A percentile compares a stretch with the other conserved stretches of the same genome.
Conservation (phyloP, 768 basidiomycete species). For the Podaxis sp. region DNA sequence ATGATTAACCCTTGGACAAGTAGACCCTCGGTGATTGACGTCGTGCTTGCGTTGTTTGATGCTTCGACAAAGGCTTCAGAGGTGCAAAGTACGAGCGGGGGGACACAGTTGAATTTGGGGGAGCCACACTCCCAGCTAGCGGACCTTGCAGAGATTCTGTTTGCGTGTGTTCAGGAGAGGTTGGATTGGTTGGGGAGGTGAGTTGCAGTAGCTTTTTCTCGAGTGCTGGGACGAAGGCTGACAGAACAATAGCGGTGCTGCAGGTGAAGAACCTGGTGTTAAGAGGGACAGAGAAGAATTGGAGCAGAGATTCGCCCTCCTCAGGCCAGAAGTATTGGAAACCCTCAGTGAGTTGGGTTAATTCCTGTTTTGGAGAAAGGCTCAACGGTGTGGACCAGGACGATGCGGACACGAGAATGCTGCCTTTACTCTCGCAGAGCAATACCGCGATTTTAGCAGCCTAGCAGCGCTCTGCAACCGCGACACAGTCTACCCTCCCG, state of each 20-base stretch:
- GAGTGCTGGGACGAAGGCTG: neutral
- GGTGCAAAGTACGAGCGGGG: conserved; percentile 26
- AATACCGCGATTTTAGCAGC: conserved; percentile 81
- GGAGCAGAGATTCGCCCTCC: conserved; percentile 62
- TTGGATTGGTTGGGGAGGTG: conserved; percentile 69
- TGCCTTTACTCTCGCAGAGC: conserved; percentile 83
- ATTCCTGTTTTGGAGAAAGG: neutral
- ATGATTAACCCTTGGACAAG: conserved; percentile 87
- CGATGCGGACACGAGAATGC: conserved; percentile 60
- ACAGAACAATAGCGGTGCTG: conserved; percentile 30
- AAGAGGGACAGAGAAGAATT: conserved; percentile 61
- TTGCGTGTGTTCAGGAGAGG: conserved; percentile 67
- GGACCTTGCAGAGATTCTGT: conserved; percentile 60
- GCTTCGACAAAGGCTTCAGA: conserved; percentile 53
- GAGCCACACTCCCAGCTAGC: conserved; percentile 59
- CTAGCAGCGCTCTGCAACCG: conserved; percentile 84
- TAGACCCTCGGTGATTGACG: conserved; percentile 62
- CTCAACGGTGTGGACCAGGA: conserved; percentile 42
- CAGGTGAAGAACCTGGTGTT: conserved; percentile 45
- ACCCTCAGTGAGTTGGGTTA: conserved; percentile 64
- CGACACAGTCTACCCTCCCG: conserved; percentile 59
- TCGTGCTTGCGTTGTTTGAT: conserved; percentile 71
- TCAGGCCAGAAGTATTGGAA: conserved; percentile 77
- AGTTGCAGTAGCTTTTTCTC: neutral
- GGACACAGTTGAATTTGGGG: conserved; percentile 23